These are phyloP conservation scores for Prunus armeniaca DNA, from an alignment of 306 rosid species.

Conservation along the genomic window DNA sequence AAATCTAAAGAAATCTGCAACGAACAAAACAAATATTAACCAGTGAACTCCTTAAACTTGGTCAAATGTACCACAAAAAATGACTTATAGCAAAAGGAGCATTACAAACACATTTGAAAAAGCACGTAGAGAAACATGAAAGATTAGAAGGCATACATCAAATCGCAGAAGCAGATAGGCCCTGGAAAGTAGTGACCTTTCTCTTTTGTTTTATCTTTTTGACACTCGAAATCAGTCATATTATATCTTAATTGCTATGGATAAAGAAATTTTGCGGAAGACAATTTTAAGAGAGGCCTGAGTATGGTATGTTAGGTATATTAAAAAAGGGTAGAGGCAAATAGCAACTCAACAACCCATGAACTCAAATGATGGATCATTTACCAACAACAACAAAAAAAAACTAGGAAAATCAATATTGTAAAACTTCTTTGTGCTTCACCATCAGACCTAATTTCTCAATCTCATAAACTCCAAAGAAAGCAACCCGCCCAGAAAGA, in stretches of 20 bases:
- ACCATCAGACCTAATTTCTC: neutral
- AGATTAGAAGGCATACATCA: neutral
- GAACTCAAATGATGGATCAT: neutral
- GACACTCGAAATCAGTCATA: neutral
- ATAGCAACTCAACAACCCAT: neutral
- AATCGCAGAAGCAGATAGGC: neutral
- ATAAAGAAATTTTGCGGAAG: neutral
- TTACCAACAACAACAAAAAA: neutral
- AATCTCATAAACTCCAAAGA: conserved; percentile 7
- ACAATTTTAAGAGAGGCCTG: neutral
- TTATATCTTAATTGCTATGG: neutral
- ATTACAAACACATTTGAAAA: neutral
- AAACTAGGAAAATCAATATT: neutral
- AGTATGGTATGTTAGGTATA: neutral
- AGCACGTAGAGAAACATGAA: neutral
- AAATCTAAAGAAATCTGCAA: conserved; percentile 53
- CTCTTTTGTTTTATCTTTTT: neutral
- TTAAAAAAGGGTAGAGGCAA: neutral
- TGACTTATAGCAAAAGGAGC: neutral
- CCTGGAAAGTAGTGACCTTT: neutral
- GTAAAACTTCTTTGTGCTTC: neutral
- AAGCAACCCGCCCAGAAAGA: neutral
- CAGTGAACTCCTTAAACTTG: neutral
- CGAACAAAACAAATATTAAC: conserved; percentile 5
- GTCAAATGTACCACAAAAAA: neutral